Conservation (phyloP, 2,329 filamentous ascomycete genomes). For the Nemania serpens region DNA sequence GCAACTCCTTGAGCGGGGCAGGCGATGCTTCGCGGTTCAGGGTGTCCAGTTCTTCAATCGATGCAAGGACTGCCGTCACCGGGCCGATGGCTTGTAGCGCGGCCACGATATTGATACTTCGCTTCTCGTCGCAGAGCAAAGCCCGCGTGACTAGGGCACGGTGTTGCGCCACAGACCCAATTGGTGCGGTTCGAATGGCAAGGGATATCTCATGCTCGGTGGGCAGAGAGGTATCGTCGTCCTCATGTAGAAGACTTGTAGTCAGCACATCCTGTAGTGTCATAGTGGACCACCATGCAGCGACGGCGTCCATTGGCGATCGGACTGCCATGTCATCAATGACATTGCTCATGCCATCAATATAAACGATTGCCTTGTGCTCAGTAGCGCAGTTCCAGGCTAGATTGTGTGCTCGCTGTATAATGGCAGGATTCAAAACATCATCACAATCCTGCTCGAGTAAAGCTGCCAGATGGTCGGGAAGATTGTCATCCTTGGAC, state of each 20-base stretch:
- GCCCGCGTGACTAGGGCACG: constrained; percentile 65
- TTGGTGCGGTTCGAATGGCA: constrained; percentile 75
- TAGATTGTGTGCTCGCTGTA: constrained; percentile 86
- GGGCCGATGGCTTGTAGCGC: constrained; percentile 59
- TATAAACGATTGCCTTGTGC: constrained; percentile 63
- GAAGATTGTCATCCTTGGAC: constrained; percentile 68
- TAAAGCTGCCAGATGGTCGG: constrained; percentile 75
- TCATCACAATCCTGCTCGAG: constrained; percentile 81
- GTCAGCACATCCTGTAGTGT: constrained; percentile 72
- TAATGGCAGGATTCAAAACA: constrained; percentile 75
- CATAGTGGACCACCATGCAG: constrained; percentile 86
- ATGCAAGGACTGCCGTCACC: constrained; percentile 43
- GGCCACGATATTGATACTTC: constrained; percentile 60
- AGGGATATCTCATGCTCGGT: constrained; percentile 61
- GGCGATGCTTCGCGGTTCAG: constrained; percentile 27
- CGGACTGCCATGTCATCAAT: constrained; percentile 84
- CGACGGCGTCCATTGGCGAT: constrained; percentile 86
- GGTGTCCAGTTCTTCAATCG: constrained; percentile 28
- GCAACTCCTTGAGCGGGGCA: constrained; percentile 53
- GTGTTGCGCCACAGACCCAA: constrained; percentile 72
- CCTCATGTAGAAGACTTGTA: constrained; percentile 61
- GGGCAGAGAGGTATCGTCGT: constrained; percentile 44
- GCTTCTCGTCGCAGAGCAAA: constrained; percentile 58
- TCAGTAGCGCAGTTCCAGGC: constrained; percentile 83
- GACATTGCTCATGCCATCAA: constrained; percentile 79